These are phyloP conservation scores for Nothophaeocryptopus gaeumannii DNA, from an alignment of 2,329 filamentous ascomycete species.

Conservation along the genomic window DNA sequence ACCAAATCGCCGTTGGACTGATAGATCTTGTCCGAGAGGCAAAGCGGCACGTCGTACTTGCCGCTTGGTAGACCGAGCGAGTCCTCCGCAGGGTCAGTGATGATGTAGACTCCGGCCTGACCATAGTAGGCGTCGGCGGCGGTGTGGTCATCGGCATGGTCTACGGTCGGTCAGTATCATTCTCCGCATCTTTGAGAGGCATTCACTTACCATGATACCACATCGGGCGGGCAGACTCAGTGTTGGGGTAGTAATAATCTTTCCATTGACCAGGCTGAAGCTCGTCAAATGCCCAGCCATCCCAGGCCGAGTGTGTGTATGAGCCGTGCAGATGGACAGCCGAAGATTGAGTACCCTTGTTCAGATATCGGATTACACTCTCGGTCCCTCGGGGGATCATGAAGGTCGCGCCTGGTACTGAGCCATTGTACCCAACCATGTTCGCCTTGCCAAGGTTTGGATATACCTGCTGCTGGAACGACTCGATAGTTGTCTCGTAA, in stretches of 20 bases:
- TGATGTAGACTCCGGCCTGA: slow-evolving; percentile 56
- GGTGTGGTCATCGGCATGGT: slow-evolving; percentile 45
- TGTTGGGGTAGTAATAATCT: slow-evolving; percentile 62
- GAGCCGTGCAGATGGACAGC: slow-evolving; percentile 57
- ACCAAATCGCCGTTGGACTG: slow-evolving; percentile 50
- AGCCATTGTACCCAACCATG: slow-evolving; percentile 53
- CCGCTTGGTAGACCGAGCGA: slow-evolving; percentile 51
- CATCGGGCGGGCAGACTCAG: slow-evolving; percentile 51
- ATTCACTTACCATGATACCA: slow-evolving; percentile 52
- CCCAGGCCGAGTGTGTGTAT: slow-evolving; percentile 39
- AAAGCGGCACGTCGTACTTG: slow-evolving; percentile 54
- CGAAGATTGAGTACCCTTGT: slow-evolving; percentile 45
- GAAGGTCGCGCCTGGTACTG: slow-evolving; percentile 55
- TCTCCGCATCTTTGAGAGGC: too few relatives aligned
- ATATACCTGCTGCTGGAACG: slow-evolving; percentile 44
- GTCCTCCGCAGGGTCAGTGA: slow-evolving; percentile 52
- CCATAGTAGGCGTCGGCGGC: slow-evolving; percentile 57
- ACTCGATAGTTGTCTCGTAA: slow-evolving; percentile 46
- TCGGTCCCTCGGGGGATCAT: slow-evolving; percentile 50
- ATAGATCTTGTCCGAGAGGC: slow-evolving; percentile 53
- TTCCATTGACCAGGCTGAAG: slow-evolving; percentile 54
- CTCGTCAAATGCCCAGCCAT: slow-evolving; percentile 55
- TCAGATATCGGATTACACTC: slow-evolving; percentile 54
- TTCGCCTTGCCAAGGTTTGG: slow-evolving; percentile 41
- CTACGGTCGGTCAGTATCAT: slow-evolving; percentile 11